Evolutionary conservation across 2,329 filamentous ascomycete species (phyloP), one percentile per base, ranked within the genome.

Genomic region (Drechslerella coelobrocha): DNA sequence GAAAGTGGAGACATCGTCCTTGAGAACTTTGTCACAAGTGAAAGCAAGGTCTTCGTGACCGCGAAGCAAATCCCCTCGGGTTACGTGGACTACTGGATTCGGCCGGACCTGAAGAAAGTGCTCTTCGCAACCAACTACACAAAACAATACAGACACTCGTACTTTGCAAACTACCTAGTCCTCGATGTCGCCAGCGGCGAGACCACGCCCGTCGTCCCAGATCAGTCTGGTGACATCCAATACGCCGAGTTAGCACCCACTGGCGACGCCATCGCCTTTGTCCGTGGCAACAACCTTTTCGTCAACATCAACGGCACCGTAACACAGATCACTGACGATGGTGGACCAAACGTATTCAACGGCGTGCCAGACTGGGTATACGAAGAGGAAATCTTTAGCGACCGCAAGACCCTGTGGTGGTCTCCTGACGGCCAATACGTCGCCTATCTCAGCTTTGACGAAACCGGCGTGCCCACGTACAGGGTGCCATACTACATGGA

Each of bases 111-210:
- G 5, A 82, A 81, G 21, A 82, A 83, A 57, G 82, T 89, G 0
- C 78, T 89, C 17, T 85, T 87, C 79, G 82, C 86, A 0, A 82
- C 85, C 59, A 89, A 89, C 75, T 83, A 85, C 76, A 89, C 85
- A 12, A 88, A 88, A 78, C 84, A 88, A 76, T 89, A 89, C 75
- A 84, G 88, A 1, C 80, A 89, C 78, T 88, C 87, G 4, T 89
- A 86, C 78, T 87, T 86, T 76, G 84, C 87, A 31, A 83, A 89
- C 76, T 90, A 89, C 77, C 82, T 85, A 47, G 79, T 90, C 19
- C 82, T 87, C 50, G 84, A 89, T 72, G 82, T 88, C 9, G 81
- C 80, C n/a, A 84, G 82, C 0, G 85, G 85, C 23, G 77, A 83
- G 60, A 79, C 83, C 0, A 80, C 81, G 2, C 82, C 86, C 0